Evolutionary conservation across 2,329 filamentous ascomycete species (phyloP).

Genomic region (Helotiales sp.): DNA sequence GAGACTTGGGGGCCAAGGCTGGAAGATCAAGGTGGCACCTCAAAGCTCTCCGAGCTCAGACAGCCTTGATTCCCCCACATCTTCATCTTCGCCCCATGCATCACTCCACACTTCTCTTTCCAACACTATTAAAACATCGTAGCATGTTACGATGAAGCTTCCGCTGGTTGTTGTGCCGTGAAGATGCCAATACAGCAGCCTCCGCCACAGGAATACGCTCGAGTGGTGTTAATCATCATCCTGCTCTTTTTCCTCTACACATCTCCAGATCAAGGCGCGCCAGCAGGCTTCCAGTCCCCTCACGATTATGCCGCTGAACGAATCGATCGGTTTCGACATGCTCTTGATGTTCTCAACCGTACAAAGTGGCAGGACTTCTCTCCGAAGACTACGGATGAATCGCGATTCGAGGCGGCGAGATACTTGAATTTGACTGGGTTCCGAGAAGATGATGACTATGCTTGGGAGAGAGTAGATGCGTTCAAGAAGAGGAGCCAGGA

Average conservation of each 20-base stretch:
- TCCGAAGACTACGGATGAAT: constrained; percentile 46
- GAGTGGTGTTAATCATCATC: constrained; percentile 40
- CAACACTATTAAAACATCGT: neutral
- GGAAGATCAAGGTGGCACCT: no score
- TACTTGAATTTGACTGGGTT: constrained; percentile 80
- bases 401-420: constrained; percentile 37
- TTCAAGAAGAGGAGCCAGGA: constrained; percentile 70
- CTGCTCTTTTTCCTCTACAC: constrained; percentile 43
- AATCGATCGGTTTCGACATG: constrained; percentile 56
- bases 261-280: constrained; percentile 36
- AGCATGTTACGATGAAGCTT: constrained; percentile 43
- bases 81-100: neutral
- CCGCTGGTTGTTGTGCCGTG: constrained; percentile 24
- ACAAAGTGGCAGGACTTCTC: constrained; percentile 66
- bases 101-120: neutral
- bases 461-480: constrained; percentile 73
- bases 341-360: constrained; percentile 58
- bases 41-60: neutral
- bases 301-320: constrained; percentile 52
- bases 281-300: constrained; percentile 49
- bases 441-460: constrained; percentile 72
- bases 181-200: constrained; percentile 37
- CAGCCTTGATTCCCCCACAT: neutral
- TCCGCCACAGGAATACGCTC: constrained; percentile 38
- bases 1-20: neutral